These are phyloP conservation scores for Moricandia arvensis DNA, from an alignment of 345 rosid species.

Conservation along the genomic window DNA sequence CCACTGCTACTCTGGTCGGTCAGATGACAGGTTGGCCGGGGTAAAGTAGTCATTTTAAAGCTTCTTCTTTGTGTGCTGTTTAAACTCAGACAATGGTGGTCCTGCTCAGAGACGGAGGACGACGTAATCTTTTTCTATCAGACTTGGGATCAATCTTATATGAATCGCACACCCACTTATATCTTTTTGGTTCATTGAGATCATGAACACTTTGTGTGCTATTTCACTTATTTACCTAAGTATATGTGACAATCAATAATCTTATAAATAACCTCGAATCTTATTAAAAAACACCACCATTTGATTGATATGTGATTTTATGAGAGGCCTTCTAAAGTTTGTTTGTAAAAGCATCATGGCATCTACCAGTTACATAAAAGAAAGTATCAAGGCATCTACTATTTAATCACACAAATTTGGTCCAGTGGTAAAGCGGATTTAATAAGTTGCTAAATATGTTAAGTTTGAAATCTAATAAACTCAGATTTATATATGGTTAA, in stretches of 20 bases:
- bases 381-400: too few species aligned
- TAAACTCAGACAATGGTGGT: neutral
- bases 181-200: neutral
- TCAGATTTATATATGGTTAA: too few species aligned
- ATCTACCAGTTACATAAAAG: too few species aligned
- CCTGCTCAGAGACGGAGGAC: neutral
- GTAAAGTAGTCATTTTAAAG: slow-evolving; percentile 7
- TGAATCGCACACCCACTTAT: slow-evolving; percentile 10
- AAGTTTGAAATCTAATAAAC: too few species aligned
- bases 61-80: neutral
- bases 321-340: neutral
- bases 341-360: too few species aligned
- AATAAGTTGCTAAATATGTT: too few species aligned
- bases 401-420: too few species aligned
- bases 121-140: neutral
- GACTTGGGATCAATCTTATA: slow-evolving; percentile 3
- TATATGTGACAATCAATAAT: neutral
- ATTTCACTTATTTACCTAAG: neutral
- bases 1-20: slow-evolving; percentile 18
- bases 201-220: neutral
- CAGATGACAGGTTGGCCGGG: slow-evolving; percentile 36
- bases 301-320: neutral
- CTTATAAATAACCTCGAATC: neutral
- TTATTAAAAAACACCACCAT: neutral
- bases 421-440: too few species aligned